Percentiles rank a stretch among this genome's conserved stretches.
phyloP scores from a whole-genome alignment of 75 land plant genomes.

The Isoetes taiwanensis region DNA sequence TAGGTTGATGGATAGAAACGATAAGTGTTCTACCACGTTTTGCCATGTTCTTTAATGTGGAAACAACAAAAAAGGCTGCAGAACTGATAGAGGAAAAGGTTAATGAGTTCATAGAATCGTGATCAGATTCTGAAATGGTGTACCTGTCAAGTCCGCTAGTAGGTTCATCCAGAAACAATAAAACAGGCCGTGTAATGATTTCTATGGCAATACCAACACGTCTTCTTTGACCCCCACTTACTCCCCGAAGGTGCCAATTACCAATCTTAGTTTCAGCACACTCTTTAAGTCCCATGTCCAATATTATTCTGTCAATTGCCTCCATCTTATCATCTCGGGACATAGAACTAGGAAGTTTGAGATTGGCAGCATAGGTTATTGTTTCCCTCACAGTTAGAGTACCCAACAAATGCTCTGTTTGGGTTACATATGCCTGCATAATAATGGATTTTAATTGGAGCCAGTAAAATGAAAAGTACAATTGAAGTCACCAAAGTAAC shows the following conservation, averaged over 20 bases:
- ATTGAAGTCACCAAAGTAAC: no score
- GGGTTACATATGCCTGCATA: constrained; percentile 4
- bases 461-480: no score
- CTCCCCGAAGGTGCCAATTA: background rate
- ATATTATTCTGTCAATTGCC: background rate
- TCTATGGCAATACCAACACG: background rate
- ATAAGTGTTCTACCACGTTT: background rate
- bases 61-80: background rate
- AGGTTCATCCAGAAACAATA: constrained; percentile 4
- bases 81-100: background rate
- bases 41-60: background rate
- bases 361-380: background rate
- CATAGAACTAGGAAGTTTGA: background rate
- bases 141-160: constrained; percentile 6
- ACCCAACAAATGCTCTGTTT: background rate
- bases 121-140: background rate
- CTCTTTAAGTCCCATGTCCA: background rate
- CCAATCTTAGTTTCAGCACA: background rate
- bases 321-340: background rate
- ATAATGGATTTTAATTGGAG: no score
- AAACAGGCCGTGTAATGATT: background rate
- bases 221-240: background rate
- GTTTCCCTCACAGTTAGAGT: constrained; percentile 3
- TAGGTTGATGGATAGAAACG: background rate
- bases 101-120: background rate